Evolutionary conservation across 805 yeast species (phyloP).

Genomic region (Tetrapisispora phaffii): DNA sequence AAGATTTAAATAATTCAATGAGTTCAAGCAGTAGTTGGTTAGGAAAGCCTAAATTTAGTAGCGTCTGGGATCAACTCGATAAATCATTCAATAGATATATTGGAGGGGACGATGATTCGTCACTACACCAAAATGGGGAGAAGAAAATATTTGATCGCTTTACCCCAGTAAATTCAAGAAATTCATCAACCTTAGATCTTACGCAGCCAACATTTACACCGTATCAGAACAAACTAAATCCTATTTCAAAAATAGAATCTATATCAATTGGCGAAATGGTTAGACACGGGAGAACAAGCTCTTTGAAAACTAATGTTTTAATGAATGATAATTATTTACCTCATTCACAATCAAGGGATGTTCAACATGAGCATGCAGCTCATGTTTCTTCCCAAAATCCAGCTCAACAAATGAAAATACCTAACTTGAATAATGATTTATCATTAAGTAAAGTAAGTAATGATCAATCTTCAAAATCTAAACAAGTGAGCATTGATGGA

Average conservation of each 20-base stretch:
- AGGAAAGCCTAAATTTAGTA: slow-evolving; percentile 65
- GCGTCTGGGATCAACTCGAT: slow-evolving; percentile 81
- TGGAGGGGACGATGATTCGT: slow-evolving; percentile 67
- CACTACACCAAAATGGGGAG: slow-evolving; percentile 29
- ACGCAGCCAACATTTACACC: slow-evolving; percentile 20
- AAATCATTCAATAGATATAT: slow-evolving; percentile 70
- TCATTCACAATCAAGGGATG: background rate
- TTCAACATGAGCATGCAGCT: background rate
- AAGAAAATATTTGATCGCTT: slow-evolving; percentile 61
- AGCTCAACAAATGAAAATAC: background rate
- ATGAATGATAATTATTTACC: background rate
- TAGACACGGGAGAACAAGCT: background rate
- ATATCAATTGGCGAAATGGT: background rate
- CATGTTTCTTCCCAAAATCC: background rate
- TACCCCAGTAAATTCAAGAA: slow-evolving; percentile 60
- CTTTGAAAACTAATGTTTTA: background rate
- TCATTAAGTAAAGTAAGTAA: background rate
- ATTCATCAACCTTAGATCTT: slow-evolving; percentile 34
- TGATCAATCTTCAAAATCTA: background rate
- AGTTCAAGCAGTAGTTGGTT: slow-evolving; percentile 63
- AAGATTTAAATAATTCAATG: slow-evolving; percentile 37
- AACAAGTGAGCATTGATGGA: background rate
- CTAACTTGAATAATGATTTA: background rate
- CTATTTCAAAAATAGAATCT: slow-evolving; percentile 3
- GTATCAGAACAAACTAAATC: slow-evolving; percentile 7